phyloP scores from a whole-genome alignment of 2,329 filamentous ascomycete species.

The Xylariales sp. region DNA sequence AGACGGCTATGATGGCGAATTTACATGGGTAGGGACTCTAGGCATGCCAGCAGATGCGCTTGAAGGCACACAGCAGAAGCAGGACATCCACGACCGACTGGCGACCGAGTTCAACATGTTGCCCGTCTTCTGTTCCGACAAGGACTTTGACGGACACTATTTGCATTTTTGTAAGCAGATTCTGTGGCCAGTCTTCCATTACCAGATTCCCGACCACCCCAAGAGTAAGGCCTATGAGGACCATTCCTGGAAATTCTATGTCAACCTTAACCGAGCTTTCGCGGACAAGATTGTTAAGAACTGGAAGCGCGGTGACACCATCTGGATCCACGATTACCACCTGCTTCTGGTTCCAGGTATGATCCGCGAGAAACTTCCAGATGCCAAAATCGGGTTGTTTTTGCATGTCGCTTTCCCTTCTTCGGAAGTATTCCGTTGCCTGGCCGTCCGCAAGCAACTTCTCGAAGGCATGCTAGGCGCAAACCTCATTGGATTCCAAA shows the following conservation, averaged over 20 bases:
- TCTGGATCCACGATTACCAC: conserved; percentile 98
- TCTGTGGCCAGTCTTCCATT: conserved; percentile 97
- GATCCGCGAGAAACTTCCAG: conserved; percentile 88
- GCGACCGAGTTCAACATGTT: conserved; percentile 85
- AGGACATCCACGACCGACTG: conserved; percentile 84
- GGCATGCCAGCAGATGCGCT: conserved; percentile 94
- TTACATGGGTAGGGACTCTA: conserved; percentile 90
- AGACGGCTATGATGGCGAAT: conserved; percentile 75
- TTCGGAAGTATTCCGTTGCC: conserved; percentile 92
- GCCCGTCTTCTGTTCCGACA: conserved; percentile 87
- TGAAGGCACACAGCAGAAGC: conserved; percentile 76
- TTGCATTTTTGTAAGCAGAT: conserved; percentile 98
- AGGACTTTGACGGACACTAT: conserved; percentile 94
- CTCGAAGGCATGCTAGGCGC: conserved; percentile 93
- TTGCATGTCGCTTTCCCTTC: conserved; percentile 95
- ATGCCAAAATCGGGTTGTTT: conserved; percentile 96
- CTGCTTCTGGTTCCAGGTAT: conserved; percentile 88
- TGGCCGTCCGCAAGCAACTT: conserved; percentile 86
- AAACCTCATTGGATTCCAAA: conserved; percentile 93
- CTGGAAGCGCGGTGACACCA: conserved; percentile 92
- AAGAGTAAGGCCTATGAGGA: conserved; percentile 99
- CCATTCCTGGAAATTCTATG: conserved; percentile 95
- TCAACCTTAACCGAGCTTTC: conserved; percentile 91
- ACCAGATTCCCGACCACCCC: conserved; percentile 96
- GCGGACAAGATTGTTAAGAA: conserved; percentile 89